Conservation (phyloP, 495 filamentous ascomycete species). For the Monascus purpureus region DNA sequence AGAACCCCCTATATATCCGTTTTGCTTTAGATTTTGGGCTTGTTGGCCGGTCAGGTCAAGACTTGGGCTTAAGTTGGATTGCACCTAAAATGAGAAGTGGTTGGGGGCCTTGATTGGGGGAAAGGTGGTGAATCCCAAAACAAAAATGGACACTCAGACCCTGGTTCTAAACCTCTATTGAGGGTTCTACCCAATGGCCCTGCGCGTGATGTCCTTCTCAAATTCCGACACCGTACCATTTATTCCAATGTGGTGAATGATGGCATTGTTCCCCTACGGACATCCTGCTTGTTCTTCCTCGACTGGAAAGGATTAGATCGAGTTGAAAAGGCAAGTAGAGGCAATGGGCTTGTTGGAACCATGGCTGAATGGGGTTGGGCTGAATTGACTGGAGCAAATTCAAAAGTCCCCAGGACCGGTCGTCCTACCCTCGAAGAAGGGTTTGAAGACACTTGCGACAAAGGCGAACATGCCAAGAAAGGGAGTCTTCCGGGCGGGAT, state of each 20-base stretch:
- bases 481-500: slow-evolving; percentile 1
- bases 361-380: slow-evolving; percentile 91
- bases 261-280: slow-evolving; percentile 88
- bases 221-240: slow-evolving; percentile 80
- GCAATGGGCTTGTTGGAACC: slow-evolving; percentile 81
- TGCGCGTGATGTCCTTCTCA: slow-evolving; percentile 71
- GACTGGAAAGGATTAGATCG: slow-evolving; percentile 90
- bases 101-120: slow-evolving; percentile 75
- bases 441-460: slow-evolving; percentile 16
- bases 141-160: slow-evolving; percentile 50
- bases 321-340: slow-evolving; percentile 87
- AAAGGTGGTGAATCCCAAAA: slow-evolving; percentile 53
- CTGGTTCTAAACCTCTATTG: slow-evolving; percentile 75
- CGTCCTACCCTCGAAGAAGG: slow-evolving; percentile 12
- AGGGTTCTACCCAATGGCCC: slow-evolving; percentile 87
- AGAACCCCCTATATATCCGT: slow-evolving; percentile 93
- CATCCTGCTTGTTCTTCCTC: slow-evolving; percentile 89
- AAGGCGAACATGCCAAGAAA: slow-evolving; percentile 9
- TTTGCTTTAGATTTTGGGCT: slow-evolving; percentile 94
- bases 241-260: slow-evolving; percentile 99
- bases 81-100: slow-evolving; percentile 73
- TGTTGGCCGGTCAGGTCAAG: slow-evolving; percentile 87
- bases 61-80: slow-evolving; percentile 87
- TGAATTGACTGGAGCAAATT: slow-evolving; percentile 75
- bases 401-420: slow-evolving; percentile 32